Evolutionary conservation across 108 stramenopile species (phyloP), one percentile per base, ranked within the genome.

Genomic region (Pseudonitzschia multistriata): DNA sequence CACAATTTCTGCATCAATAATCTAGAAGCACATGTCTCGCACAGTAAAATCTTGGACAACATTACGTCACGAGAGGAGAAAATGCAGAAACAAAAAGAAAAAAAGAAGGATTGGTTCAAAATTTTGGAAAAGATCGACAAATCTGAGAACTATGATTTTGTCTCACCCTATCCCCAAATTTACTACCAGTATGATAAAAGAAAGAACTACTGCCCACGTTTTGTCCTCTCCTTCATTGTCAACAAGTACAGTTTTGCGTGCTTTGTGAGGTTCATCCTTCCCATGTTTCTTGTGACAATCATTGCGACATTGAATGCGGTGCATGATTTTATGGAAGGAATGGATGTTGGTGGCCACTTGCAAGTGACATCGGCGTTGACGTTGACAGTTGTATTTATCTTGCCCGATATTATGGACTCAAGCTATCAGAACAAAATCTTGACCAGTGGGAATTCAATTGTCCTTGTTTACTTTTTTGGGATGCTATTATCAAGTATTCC

Each of bases 61-160:
- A 33, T 8, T 8, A 31, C 10, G 17, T 61, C 33, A 30, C 60
- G 33, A 33, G 14, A 14, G 6, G 31, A 29, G 30, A 7, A 42
- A 42, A 10, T 42, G 40, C 10, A 42, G 40, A 13, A 42, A 42
- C 40, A 42, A 7, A 42, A 7, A 7, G 40, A 42, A 7, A 42
- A 42, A 13, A 42, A 10, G 7, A 13, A 42, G 40, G 40, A 42
- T n/a, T n/a, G n/a, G n/a, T n/a, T n/a, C n/a, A n/a, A n/a, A 42
- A 42, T 42, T 42, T 13, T 42, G 13, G 60, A 61, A 6, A 61
- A 61, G 60, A 61, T 61, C 29, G 60, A 61, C 60, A 28, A 33
- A 30, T 14, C 60, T 10, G 27, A 61, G 24, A 29, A 14, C 14
- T 61, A 61, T 29, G 27, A 61, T 15, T 29, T 61, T 14, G 14